phyloP scores from a whole-genome alignment of 495 filamentous ascomycete genomes.

The Hyaloscypha bicolor region DNA sequence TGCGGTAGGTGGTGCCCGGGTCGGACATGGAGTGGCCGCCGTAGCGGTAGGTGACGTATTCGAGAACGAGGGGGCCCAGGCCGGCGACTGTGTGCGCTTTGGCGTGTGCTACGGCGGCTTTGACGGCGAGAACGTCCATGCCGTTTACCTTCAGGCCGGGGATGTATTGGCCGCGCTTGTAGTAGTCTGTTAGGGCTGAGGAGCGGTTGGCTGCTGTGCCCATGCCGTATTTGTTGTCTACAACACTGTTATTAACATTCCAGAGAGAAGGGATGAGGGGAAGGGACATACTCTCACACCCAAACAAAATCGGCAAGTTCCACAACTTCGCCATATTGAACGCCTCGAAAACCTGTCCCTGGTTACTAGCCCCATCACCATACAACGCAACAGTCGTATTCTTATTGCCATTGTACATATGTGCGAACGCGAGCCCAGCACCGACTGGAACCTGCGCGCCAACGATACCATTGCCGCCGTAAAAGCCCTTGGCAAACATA shows the following conservation, averaged over 20 bases:
- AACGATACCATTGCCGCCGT: slow-evolving; percentile 98
- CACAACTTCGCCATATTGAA: slow-evolving; percentile 99
- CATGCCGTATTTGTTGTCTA: slow-evolving; percentile 99
- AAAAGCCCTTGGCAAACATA: slow-evolving; percentile 99
- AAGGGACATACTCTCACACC: slow-evolving; percentile 85
- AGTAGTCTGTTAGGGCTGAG: slow-evolving; percentile 97
- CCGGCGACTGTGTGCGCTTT: slow-evolving; percentile 79
- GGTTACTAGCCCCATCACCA: slow-evolving; percentile 96
- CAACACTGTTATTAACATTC: slow-evolving; percentile 21
- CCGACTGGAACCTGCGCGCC: slow-evolving; percentile 98
- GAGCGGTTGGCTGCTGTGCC: slow-evolving; percentile 94
- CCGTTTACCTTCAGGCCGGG: slow-evolving; percentile 99
- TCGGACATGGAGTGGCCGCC: slow-evolving; percentile 99
- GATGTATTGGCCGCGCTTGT: slow-evolving; percentile 99
- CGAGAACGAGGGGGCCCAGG: slow-evolving; percentile 91
- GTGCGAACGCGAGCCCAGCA: slow-evolving; percentile 94
- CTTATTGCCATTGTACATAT: slow-evolving; percentile 85
- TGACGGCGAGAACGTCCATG: slow-evolving; percentile 98
- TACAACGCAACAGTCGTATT: slow-evolving; percentile 89
- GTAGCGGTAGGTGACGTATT: slow-evolving; percentile 99
- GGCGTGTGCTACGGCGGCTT: slow-evolving; percentile 90
- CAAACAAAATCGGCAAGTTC: slow-evolving; percentile 93
- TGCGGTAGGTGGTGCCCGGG: slow-evolving; percentile 98
- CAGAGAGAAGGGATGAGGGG: not conserved
- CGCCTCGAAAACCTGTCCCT: slow-evolving; percentile 98